Base-by-base conservation (phyloP, 2,329 filamentous ascomycete genomes). In the Botrytis squamosa region DNA sequence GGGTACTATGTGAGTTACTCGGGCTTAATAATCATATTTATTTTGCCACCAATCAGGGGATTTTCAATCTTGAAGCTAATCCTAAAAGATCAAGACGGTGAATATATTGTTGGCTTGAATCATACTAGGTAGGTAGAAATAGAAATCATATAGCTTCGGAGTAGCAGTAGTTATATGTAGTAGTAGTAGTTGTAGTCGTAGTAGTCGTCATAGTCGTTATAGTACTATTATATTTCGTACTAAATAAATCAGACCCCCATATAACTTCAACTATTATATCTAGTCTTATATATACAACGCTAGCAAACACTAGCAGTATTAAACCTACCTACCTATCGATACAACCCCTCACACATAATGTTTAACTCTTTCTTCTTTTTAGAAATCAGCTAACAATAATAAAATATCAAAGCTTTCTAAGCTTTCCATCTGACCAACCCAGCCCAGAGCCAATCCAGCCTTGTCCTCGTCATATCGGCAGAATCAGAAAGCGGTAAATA, bases 41-140 rank as follows among this genome's bases (percentile, higher is more conserved):
- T 63, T n/a, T 22, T 62, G 59, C 22, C 59, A 40, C 36, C 59
- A 25, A 40, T 36, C 36, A 62, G 25, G 40, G 20, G 3, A 4
- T 3, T 12, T 14, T 5, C 1, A 10, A 3, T 9, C 0, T 5
- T 18, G 0, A 36, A 9, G 18, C 29, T 62, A 63, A 20, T 42
- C 25, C 60, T n/a, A 10, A 4, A n/a, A 18, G 16, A 2, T 20
- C 14, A 63, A 42, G 60, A 8, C 38, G 60, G 38, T 42, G 36
- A 40, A 40, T 22, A 10, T 1, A 36, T 12, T 10, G 22, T 33
- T 25, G 46, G 44, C 16, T 9, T 9, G 6, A 12, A n/a, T 18
- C 25, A 14, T 52, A 33, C 33, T 33, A 33, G 33, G 33, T 33
- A 33, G 33, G 33, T 33, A 33, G 29, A n/a, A n/a, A 1, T 29